Evolutionary conservation across 768 basidiomycete species (phyloP).

Genomic region (button mushroom (Agaricus bisporus)): DNA sequence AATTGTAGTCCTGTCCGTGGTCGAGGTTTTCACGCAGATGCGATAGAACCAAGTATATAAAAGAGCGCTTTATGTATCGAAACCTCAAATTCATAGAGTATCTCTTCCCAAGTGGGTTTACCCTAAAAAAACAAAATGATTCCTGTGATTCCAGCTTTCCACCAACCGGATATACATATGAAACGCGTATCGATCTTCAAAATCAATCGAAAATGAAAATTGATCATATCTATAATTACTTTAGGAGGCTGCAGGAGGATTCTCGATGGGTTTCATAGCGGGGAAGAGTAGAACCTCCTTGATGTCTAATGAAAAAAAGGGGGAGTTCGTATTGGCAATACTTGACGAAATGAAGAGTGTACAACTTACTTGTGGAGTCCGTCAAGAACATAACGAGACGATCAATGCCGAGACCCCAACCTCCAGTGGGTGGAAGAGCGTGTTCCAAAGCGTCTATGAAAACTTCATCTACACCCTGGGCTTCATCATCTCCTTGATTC

Average conservation of each 20-base stretch:
- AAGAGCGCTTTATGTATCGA: too few relatives aligned
- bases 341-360: slow-evolving; percentile 4
- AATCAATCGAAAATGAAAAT: too few relatives aligned
- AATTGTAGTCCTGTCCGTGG: too few relatives aligned
- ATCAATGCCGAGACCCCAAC: slow-evolving; percentile 96
- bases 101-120: too few relatives aligned
- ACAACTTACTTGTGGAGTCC: slow-evolving; percentile 77
- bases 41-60: too few relatives aligned
- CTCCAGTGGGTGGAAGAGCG: slow-evolving; percentile 94
- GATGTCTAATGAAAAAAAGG: slow-evolving; percentile 53
- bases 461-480: slow-evolving; percentile 94
- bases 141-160: too few relatives aligned
- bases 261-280: slow-evolving; percentile 87
- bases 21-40: too few relatives aligned
- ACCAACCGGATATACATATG: too few relatives aligned
- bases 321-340: not conserved
- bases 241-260: slow-evolving; percentile 20
- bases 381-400: slow-evolving; percentile 98
- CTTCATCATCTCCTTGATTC: slow-evolving; percentile 96
- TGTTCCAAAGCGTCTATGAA: slow-evolving; percentile 97
- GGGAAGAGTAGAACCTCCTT: slow-evolving; percentile 97
- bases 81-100: too few relatives aligned
- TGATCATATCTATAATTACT: too few relatives aligned
- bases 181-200: too few relatives aligned
- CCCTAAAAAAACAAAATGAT: too few relatives aligned